Conservation (phyloP, 768 basidiomycete genomes). For the Rossbeevera mucosa region DNA sequence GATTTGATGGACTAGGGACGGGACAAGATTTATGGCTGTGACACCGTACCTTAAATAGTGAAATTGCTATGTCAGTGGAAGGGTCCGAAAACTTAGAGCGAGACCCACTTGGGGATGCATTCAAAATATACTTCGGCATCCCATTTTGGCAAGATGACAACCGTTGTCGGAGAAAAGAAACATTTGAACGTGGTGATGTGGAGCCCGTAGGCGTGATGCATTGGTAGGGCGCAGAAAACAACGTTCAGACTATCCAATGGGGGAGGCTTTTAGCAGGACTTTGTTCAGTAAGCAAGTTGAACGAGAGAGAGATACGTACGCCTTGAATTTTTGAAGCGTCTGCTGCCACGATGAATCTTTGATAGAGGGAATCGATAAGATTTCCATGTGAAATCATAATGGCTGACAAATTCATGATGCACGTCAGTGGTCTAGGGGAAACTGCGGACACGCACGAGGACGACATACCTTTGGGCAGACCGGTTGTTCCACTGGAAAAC, state of each 20-base stretch:
- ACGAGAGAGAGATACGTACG: slow-evolving; percentile 29
- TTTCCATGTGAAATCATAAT: slow-evolving; percentile 76
- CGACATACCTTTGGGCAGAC: slow-evolving; percentile 62
- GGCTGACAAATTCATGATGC: slow-evolving; percentile 33
- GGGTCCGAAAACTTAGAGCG: neutral
- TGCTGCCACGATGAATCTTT: slow-evolving; percentile 32
- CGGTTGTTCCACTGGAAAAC: slow-evolving; percentile 77
- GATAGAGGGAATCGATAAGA: slow-evolving; percentile 41
- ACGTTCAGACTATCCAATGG: slow-evolving; percentile 43
- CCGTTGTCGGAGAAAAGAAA: slow-evolving; percentile 42
- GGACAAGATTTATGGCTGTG: slow-evolving; percentile 48
- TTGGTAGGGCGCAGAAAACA: slow-evolving; percentile 55
- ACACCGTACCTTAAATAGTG: slow-evolving; percentile 46
- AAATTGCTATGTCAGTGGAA: neutral
- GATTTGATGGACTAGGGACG: slow-evolving; percentile 62
- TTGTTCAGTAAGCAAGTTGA: neutral
- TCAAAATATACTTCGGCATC: slow-evolving; percentile 47
- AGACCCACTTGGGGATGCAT: slow-evolving; percentile 53
- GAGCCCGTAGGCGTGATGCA: slow-evolving; percentile 67
- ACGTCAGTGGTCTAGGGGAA: slow-evolving; percentile 2
- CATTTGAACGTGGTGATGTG: slow-evolving; percentile 47
- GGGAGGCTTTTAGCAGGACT: slow-evolving; percentile 32
- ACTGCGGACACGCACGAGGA: neutral
- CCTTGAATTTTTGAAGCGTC: slow-evolving; percentile 32
- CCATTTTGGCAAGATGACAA: slow-evolving; percentile 60